phyloP scores from a whole-genome alignment of 1,284 basidiomycete genomes.

The Pterulicium gracile region DNA sequence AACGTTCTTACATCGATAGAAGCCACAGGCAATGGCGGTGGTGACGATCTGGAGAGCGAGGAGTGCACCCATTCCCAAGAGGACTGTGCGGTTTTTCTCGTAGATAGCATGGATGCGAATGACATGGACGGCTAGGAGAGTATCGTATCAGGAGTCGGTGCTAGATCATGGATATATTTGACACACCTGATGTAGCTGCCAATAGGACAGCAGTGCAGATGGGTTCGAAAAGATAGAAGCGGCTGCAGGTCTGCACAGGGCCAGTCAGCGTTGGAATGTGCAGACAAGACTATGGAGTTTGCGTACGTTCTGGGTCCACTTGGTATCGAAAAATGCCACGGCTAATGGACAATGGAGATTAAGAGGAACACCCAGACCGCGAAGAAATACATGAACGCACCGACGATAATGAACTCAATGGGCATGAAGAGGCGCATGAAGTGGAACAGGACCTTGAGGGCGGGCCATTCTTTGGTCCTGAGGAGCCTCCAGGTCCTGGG shows the following conservation, averaged over 20 bases:
- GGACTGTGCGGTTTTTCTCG: conserved; percentile 44
- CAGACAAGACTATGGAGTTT: conserved; percentile 2
- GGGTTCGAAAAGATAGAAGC: conserved; percentile 76
- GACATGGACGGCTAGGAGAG: conserved; percentile 46
- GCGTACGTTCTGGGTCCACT: conserved; percentile 43
- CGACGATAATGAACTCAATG: conserved; percentile 62
- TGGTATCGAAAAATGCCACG: conserved; percentile 73
- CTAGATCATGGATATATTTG: conserved; percentile 3
- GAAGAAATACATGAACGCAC: no score
- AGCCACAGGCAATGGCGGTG: conserved; percentile 61
- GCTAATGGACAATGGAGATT: conserved; percentile 35
- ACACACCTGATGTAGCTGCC: conserved; percentile 51
- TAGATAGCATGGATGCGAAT: conserved; percentile 72
- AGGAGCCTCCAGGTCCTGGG: conserved; percentile 66
- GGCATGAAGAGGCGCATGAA: conserved; percentile 69
- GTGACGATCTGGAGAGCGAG: conserved; percentile 56
- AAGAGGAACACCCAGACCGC: no score
- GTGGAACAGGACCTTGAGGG: conserved; percentile 64
- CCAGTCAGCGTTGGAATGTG: conserved; percentile 8
- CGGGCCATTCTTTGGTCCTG: conserved; percentile 60
- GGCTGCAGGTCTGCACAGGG: conserved; percentile 37
- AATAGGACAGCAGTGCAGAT: conserved; percentile 71
- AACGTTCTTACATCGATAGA: conserved; percentile 49
- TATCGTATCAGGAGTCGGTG: conserved; percentile 6
- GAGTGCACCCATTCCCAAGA: conserved; percentile 43